Base-by-base conservation (phyloP, 352 stramenopile genomes). In the Phytophthora pisi region DNA sequence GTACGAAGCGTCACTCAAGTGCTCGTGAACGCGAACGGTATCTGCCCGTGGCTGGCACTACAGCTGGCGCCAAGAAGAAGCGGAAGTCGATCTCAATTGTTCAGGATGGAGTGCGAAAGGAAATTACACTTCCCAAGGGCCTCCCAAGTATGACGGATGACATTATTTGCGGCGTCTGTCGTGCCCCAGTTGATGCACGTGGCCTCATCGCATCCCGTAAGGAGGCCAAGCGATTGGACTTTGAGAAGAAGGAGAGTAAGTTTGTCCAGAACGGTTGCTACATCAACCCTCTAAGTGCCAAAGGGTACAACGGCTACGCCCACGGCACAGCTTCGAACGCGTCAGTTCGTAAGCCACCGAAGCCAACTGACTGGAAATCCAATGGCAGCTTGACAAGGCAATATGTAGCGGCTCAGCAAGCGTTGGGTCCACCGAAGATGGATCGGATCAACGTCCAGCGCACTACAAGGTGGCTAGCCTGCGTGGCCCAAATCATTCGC, bases 381-480 rank as follows among this genome's bases (percentile, higher is more conserved):
- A 75, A 61, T 43, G 24, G 50, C 47, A 70, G 23, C 47, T 61
- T 65, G 9, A 51, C 42, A 26, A 69, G 68, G 1, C 66, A 71
- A 10, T 54, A 78, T 2, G 50, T 61, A 28, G 51, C 72, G 18
- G 60, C 59, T 7, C 53, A 75, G 16, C 59, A 72, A 36, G 53
- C 64, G 6, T 52, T 92, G 31, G 72, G 59, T 1, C 83, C 86
- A 0, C 83, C 73, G 0, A 95, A 93, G 56, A 88, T 95, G 84
- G 86, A 95, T 42, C 77, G 82, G 34, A 86, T 95, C 46, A 91
- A 93, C 51, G 84, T 93, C 11, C 83, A 89, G 52, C 79, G 85
- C 18, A 95, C 86, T 40, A 86, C 79, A 15, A 84, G 75, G 36
- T 95, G 84, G 86, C 66, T 95, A 20, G 74, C 75, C 34, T 91